Conservation (phyloP, 2,329 filamentous ascomycete species). For the Magnaporthales sp. region DNA sequence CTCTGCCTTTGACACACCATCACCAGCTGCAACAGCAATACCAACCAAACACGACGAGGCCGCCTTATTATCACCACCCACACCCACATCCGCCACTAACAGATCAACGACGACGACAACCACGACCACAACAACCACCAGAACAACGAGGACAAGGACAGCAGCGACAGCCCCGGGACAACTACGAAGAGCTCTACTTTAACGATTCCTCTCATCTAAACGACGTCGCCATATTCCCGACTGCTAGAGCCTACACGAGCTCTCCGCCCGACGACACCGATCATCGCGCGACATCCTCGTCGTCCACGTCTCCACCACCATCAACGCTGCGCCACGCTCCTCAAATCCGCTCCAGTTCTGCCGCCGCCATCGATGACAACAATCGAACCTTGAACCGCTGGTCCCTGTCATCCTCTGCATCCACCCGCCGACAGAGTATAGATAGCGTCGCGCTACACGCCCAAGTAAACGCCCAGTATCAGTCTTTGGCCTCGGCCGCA, state of each 20-base stretch:
- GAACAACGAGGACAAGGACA: neutral
- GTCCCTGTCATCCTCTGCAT: conserved; percentile 39
- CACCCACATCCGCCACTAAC: conserved; percentile 4
- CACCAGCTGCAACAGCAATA: neutral
- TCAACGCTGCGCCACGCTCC: neutral
- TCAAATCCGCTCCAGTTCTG: conserved; percentile 22
- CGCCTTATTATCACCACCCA: conserved; percentile 3
- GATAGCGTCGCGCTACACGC: conserved; percentile 28
- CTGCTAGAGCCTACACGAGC: neutral
- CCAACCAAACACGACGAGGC: neutral
- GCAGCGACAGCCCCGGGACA: conserved; percentile 4
- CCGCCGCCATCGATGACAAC: conserved; percentile 29
- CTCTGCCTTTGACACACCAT: neutral
- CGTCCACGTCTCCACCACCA: neutral
- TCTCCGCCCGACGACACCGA: conserved; percentile 11
- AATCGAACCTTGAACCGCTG: conserved; percentile 42
- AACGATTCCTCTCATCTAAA: neutral
- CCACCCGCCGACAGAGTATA: conserved; percentile 30
- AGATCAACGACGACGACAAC: neutral
- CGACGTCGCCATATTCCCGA: conserved; percentile 7
- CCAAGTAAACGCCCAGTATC: conserved; percentile 12
- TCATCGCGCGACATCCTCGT: conserved; percentile 18
- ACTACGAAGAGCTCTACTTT: conserved; percentile 11
- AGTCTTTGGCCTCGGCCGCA: conserved; percentile 3
- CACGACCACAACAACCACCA: neutral